Base-by-base conservation (phyloP, 805 yeast species). In the Brettanomyces nanus region DNA sequence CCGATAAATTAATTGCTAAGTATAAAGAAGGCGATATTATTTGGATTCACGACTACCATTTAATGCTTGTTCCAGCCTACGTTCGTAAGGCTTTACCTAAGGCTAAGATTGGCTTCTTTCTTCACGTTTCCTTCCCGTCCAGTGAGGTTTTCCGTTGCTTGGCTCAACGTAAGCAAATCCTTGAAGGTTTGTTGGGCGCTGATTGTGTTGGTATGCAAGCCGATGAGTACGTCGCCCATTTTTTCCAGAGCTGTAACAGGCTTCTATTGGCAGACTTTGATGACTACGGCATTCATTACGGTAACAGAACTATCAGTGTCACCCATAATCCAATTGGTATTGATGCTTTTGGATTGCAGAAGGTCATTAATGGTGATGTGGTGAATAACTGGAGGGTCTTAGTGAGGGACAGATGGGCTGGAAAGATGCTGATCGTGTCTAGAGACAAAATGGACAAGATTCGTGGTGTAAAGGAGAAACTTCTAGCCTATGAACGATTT, bases 1-100 rank as follows among this genome's bases (percentile, higher is more conserved):
- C 97, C 0, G 84, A 87, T 39, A 74, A 73, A 46, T 69, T 90
- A 33, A 73, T 82, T 2, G 71, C 69, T 27, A 62, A 66, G 1
- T 89, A 90, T 58, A 75, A 77, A 47, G 71, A 70, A 1, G 86
- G 83, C 30, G 95, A 90, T 55, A 66, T 76, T 29, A 70, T 90
- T 42, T 92, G 97, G 97, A 69, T 90, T 37, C 95, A 90, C 57
- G 98, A 90, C 59, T 90, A 90, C 56, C 97, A 92, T 61, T 66
- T 90, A 43, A 68, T 92, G 63, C 63, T 90, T 31, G 85, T 89
- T 2, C 97, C 97, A 0, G 70, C 69, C 38, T 80, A 90, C 90
- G 71, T 90, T 4, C 71, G 96, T 43, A 68, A 76, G 41, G 62
- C 69, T 45, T 56, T 87, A 18, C 96, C 97, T 4, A 58, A 75